phyloP scores from a whole-genome alignment of 768 basidiomycete species.

The Leucocoprinus birnbaumii region DNA sequence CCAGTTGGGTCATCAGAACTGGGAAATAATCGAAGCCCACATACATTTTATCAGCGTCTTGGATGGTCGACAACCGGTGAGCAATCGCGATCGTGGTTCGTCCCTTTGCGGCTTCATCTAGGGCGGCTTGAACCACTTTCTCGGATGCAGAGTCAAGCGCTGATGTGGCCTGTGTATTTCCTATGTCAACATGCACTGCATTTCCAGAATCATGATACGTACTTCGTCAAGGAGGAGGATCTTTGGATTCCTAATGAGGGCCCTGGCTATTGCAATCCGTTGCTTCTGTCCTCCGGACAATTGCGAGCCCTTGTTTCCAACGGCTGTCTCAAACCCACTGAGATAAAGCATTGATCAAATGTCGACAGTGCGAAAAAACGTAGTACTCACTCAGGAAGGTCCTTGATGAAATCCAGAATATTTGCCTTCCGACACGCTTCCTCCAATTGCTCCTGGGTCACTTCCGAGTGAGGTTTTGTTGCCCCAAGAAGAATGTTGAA shows the following conservation, averaged over 20 bases:
- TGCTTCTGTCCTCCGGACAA: conserved; percentile 79
- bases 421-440: conserved; percentile 77
- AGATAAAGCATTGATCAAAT: not conserved
- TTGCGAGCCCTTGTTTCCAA: conserved; percentile 80
- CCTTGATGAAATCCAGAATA: conserved; percentile 77
- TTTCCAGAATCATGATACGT: not conserved
- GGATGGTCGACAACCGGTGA: conserved; percentile 82
- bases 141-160: conserved; percentile 82
- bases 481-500: conserved; percentile 85
- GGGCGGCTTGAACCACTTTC: conserved; percentile 84
- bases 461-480: conserved; percentile 60
- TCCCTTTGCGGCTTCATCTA: conserved; percentile 83
- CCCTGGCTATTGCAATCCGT: conserved; percentile 75
- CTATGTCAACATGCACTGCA: not conserved
- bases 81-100: conserved; percentile 89
- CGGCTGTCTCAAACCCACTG: conserved; percentile 77
- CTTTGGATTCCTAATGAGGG: conserved; percentile 76
- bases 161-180: conserved; percentile 53
- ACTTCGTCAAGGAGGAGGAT: conserved; percentile 73
- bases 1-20: not conserved
- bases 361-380: not conserved
- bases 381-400: conserved; percentile 57
- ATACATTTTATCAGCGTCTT: conserved; percentile 82
- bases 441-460: conserved; percentile 79
- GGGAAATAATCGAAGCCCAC: not conserved